Base-by-base conservation (phyloP, 1,284 basidiomycete species). In the Lentinus polychrous region DNA sequence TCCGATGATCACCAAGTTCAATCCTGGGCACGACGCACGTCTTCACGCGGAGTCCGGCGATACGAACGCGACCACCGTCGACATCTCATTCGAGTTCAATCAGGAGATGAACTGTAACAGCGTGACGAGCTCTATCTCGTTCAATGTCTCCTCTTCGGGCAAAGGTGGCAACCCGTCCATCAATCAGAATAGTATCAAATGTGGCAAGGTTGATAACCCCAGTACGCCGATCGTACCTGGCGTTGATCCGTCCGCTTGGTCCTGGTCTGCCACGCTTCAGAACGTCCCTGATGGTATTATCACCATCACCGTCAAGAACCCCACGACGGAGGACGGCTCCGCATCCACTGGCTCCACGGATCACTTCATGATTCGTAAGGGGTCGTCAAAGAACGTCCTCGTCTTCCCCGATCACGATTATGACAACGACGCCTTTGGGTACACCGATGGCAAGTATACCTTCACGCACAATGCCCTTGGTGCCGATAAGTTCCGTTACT, bases 401-500 rank as follows among this genome's bases (percentile, higher is more conserved):
- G 81, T 94, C 8, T 92, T 87, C 74, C 86, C 87, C 1, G 74
- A 79, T 31, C 77, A 78, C 24, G 89, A 93, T 58, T 94, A 92
- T 61, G 79, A 86, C 62, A 73, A 68, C 38, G 69, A 66, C 36
- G 73, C 87, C 1, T 82, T 94, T 60, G 73, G 73, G 17, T 72
- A 75, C 46, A 71, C 76, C 7, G 69, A 77, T 53, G 81, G 77
- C 42, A 68, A 81, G 54, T 91, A 86, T 64, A 79, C 74, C 2
- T 89, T 91, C 63, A 80, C 78, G 2, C 91, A 94, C 68, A 78
- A 76, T 42, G 91, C 91, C 2, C 75, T 76, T 42, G 92, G 92
- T 45, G 91, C 92, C n/a, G 91, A 94, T 55, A 80, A 70, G 71
- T 84, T 90, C 72, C 79, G 92, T 41, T 94, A 91, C 65, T 84